A percentile compares a stretch with the other conserved stretches of the same genome.
phyloP scores from a whole-genome alignment of 306 rosid genomes.

The Acacia confusa region DNA sequence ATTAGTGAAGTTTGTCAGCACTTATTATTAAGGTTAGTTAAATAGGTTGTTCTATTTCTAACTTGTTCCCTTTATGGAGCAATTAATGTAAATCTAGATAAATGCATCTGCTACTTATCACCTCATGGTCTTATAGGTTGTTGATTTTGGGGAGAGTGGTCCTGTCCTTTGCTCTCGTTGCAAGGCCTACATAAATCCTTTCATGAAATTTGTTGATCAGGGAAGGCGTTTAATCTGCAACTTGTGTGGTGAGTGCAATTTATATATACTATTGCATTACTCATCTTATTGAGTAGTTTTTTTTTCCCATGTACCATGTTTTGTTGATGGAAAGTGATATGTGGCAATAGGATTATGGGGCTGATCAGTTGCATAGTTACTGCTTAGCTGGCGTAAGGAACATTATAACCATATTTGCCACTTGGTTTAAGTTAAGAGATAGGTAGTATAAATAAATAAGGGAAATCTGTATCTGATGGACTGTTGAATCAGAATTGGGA shows the following conservation, averaged over 20 bases:
- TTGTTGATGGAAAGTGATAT: background rate
- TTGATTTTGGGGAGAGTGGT: constrained; percentile 98
- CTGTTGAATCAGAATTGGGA: no score
- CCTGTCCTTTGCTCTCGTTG: constrained; percentile 98
- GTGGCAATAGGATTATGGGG: no score
- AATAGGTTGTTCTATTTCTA: constrained; percentile 14
- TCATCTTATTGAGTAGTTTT: constrained; percentile 26
- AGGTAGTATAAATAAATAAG: no score
- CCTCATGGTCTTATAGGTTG: constrained; percentile 58
- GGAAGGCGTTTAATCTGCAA: constrained; percentile 96
- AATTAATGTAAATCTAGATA: constrained; percentile 2
- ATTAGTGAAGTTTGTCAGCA: background rate
- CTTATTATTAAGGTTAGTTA: background rate
- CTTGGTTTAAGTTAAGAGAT: no score
- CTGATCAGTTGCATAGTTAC: no score
- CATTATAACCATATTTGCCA: no score
- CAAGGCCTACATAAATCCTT: constrained; percentile 95
- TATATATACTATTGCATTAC: constrained; percentile 19
- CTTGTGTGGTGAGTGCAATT: constrained; percentile 79
- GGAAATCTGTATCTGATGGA: no score
- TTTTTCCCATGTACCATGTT: background rate
- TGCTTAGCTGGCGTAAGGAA: no score
- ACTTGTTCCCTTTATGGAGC: constrained; percentile 19
- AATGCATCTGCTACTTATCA: constrained; percentile 15
- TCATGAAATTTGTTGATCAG: constrained; percentile 95